phyloP scores from a whole-genome alignment of 495 filamentous ascomycete genomes.

The Evansstolkia leycettana region DNA sequence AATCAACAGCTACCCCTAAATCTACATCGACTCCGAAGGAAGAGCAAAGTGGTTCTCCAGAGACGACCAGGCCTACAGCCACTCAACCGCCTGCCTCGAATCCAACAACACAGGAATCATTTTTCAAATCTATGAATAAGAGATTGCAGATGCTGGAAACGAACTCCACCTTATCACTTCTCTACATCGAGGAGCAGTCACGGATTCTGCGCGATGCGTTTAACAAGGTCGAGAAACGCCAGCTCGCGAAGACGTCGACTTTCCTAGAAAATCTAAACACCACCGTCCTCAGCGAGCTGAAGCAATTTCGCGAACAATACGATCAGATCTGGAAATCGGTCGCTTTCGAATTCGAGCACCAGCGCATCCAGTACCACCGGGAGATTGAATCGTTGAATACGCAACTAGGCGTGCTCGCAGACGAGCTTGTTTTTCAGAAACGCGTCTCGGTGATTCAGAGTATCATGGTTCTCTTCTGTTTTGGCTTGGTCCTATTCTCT shows the following conservation, averaged over 20 bases:
- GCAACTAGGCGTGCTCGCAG: constrained; percentile 76
- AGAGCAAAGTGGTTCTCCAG: constrained; percentile 14
- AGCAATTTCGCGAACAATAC: constrained; percentile 70
- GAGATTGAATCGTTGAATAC: constrained; percentile 72
- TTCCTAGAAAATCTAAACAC: constrained; percentile 77
- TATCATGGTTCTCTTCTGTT: constrained; percentile 74
- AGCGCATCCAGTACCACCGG: constrained; percentile 64
- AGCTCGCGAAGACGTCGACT: constrained; percentile 65
- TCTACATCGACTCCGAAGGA: constrained; percentile 14
- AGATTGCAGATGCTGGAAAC: constrained; percentile 81
- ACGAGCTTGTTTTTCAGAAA: constrained; percentile 93
- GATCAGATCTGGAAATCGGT: constrained; percentile 95
- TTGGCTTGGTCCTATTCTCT: constrained; percentile 75
- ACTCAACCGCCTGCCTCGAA: constrained; percentile 47
- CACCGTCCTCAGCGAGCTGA: constrained; percentile 77
- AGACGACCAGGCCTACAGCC: constrained; percentile 36
- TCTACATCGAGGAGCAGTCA: constrained; percentile 96
- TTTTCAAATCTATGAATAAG: constrained; percentile 94
- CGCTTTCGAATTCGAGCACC: constrained; percentile 78
- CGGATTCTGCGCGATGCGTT: constrained; percentile 85
- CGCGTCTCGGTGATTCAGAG: constrained; percentile 84
- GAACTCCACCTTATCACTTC: constrained; percentile 82
- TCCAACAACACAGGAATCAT: constrained; percentile 87
- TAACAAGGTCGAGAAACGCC: constrained; percentile 76
- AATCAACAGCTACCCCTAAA: constrained; percentile 6